These are phyloP conservation scores for Marasmius oreades DNA, from an alignment of 1,284 basidiomycete genomes.

Conservation along the genomic window DNA sequence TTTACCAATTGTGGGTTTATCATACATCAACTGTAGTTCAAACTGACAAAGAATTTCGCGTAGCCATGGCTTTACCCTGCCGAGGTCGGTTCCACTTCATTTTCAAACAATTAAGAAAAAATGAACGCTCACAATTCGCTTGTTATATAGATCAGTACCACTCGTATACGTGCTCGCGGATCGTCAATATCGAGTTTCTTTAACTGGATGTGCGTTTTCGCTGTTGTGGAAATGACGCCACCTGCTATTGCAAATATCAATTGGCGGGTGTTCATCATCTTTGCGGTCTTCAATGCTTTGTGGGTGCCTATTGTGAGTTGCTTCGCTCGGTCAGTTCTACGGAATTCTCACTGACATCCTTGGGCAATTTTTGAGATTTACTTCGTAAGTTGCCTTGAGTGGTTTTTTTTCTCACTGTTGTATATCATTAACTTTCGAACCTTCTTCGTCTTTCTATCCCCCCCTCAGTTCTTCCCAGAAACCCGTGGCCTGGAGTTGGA, in stretches of 20 bases:
- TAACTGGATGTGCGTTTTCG: constrained; percentile 42
- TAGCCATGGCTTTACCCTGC: constrained; percentile 43
- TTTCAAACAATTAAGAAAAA: neutral
- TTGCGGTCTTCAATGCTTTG: constrained; percentile 41
- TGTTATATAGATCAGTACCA: constrained; percentile 33
- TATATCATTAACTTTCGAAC: neutral
- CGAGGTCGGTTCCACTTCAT: constrained; percentile 25
- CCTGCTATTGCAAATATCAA: constrained; percentile 46
- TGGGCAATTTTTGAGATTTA: neutral
- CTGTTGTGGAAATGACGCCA: constrained; percentile 46
- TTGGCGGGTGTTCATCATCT: constrained; percentile 46
- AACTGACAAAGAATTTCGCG: neutral
- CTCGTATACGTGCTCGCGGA: constrained; percentile 32
- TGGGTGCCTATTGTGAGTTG: constrained; percentile 41
- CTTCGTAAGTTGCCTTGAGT: neutral
- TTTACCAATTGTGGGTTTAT: constrained; percentile 32
- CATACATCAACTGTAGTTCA: neutral
- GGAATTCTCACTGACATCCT: neutral
- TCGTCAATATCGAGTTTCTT: constrained; percentile 37
- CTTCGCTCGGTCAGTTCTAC: constrained; percentile 8
- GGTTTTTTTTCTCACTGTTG: neutral
- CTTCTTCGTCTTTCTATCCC: neutral
- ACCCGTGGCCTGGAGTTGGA: constrained; percentile 41
- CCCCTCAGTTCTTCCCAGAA: constrained; percentile 38
- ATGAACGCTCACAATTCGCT: neutral